phyloP scores from a whole-genome alignment of 2,329 filamentous ascomycete genomes.

The Bipolaris cookei region DNA sequence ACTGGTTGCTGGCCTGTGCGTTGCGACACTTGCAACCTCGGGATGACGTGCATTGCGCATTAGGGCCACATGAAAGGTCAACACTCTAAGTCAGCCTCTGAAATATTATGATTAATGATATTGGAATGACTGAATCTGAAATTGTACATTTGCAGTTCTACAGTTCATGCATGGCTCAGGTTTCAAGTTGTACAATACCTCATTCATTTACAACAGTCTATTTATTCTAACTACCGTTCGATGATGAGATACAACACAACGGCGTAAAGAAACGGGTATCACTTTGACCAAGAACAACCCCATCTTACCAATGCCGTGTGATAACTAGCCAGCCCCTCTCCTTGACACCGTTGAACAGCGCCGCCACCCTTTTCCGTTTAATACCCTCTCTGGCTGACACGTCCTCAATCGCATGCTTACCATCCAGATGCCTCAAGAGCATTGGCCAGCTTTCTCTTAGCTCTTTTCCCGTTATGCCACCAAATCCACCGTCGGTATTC shows the following conservation, averaged over 20 bases:
- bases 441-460: conserved; percentile 72
- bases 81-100: too few species aligned
- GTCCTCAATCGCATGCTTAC: conserved; percentile 81
- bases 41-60: conserved; percentile 26
- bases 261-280: not conserved
- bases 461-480: conserved; percentile 32
- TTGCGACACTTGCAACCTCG: conserved; percentile 19
- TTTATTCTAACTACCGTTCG: too few species aligned
- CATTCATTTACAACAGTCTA: too few species aligned
- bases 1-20: conserved; percentile 25
- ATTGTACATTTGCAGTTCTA: too few species aligned
- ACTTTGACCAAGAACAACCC: not conserved
- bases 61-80: not conserved
- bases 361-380: conserved; percentile 73
- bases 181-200: too few species aligned
- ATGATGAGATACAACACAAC: not conserved
- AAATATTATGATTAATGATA: too few species aligned
- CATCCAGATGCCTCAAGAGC: conserved; percentile 87
- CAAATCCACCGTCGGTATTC: conserved; percentile 19
- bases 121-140: too few species aligned
- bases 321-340: conserved; percentile 64
- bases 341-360: conserved; percentile 68
- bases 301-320: conserved; percentile 49
- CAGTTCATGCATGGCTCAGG: too few species aligned
- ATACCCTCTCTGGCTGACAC: conserved; percentile 84